Percentiles rank a stretch among this genome's conserved stretches.
These are phyloP conservation scores for Plectosphaerella sp. DNA, from an alignment of 2,329 filamentous ascomycete genomes.

Conservation along the genomic window DNA sequence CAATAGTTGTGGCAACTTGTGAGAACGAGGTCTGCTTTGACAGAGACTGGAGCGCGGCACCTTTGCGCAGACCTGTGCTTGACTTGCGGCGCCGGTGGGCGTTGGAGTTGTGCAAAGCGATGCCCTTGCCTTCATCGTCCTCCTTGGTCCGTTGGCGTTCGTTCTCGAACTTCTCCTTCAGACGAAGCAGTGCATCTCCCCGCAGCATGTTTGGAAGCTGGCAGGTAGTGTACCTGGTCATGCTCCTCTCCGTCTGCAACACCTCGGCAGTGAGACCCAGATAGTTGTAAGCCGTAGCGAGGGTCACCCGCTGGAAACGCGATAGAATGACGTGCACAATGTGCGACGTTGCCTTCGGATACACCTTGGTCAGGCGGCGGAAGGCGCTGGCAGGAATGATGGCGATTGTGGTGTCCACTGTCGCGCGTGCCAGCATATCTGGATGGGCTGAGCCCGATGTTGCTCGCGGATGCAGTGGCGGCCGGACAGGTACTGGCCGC, in stretches of 20 bases:
- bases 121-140: conserved; percentile 85
- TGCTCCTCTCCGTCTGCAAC: conserved; percentile 84
- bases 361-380: conserved; percentile 83
- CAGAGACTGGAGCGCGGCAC: conserved; percentile 69
- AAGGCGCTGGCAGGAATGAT: conserved; percentile 98
- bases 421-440: conserved; percentile 93
- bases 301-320: conserved; percentile 86
- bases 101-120: conserved; percentile 83
- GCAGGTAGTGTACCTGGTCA: conserved; percentile 88
- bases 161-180: conserved; percentile 88
- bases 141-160: conserved; percentile 78
- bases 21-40: conserved; percentile 41
- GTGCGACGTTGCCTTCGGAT: conserved; percentile 92
- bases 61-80: conserved; percentile 71
- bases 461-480: conserved; percentile 34
- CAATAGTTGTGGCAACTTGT: conserved; percentile 33
- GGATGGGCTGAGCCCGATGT: conserved; percentile 80
- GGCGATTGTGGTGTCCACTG: conserved; percentile 94
- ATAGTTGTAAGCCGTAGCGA: conserved; percentile 92
- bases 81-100: conserved; percentile 64
- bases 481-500: conserved; percentile 23
- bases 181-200: conserved; percentile 72
- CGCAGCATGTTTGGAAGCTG: conserved; percentile 88
- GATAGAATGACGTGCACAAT: conserved; percentile 98
- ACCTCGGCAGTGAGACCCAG: conserved; percentile 90